Percentiles rank a stretch among this genome's conserved stretches.
phyloP scores from a whole-genome alignment of 306 rosid species.

The Rubus idaeus region DNA sequence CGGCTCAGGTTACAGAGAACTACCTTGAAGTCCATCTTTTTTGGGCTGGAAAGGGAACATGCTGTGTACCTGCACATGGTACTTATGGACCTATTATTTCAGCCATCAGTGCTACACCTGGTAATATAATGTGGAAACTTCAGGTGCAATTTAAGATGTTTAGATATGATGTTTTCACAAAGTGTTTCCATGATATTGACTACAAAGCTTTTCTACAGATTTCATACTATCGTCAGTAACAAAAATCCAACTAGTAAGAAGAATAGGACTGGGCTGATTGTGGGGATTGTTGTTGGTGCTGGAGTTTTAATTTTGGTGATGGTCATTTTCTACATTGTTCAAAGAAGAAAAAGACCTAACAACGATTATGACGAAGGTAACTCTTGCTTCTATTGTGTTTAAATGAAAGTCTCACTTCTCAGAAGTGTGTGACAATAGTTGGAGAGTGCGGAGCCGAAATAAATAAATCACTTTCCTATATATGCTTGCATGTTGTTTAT shows the following conservation, averaged over 20 bases:
- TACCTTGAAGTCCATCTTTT: slow-evolving; percentile 73
- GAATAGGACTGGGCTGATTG: slow-evolving; percentile 49
- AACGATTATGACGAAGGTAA: slow-evolving; percentile 51
- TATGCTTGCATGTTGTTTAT: not conserved
- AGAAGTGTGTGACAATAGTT: no score
- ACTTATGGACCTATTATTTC: slow-evolving; percentile 75
- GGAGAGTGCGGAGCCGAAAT: no score
- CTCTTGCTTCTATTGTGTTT: not conserved
- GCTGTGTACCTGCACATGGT: slow-evolving; percentile 62
- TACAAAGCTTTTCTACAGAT: slow-evolving; percentile 41
- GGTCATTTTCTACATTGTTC: slow-evolving; percentile 31
- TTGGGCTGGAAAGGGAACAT: slow-evolving; percentile 94
- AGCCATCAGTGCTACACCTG: slow-evolving; percentile 72
- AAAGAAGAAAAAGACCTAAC: slow-evolving; percentile 43
- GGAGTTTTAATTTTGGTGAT: slow-evolving; percentile 44
- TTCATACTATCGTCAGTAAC: slow-evolving; percentile 55
- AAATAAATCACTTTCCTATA: no score
- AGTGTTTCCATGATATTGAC: slow-evolving; percentile 14
- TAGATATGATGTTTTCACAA: slow-evolving; percentile 6
- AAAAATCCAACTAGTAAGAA: slow-evolving; percentile 41
- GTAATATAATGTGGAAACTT: slow-evolving; percentile 34
- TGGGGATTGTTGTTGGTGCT: slow-evolving; percentile 62
- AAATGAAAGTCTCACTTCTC: no score
- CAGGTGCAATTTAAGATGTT: slow-evolving; percentile 9
- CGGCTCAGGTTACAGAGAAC: slow-evolving; percentile 53